Base-by-base conservation (phyloP, 148 eudicot genomes). In the Rhododendron ovatum region DNA sequence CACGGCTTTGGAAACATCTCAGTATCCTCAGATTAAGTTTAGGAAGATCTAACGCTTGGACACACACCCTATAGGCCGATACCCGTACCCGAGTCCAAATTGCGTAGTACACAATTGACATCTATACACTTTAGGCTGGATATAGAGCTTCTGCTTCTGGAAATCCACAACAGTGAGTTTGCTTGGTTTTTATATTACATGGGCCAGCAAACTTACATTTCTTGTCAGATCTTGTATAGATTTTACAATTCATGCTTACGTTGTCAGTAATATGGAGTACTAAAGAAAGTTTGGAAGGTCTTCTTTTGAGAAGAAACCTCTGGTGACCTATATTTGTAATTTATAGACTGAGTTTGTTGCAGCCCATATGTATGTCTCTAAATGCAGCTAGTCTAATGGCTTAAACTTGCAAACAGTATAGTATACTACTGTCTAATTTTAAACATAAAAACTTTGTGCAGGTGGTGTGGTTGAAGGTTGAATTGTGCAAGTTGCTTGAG, bases 391-490 rank as follows among this genome's bases (percentile, higher is more conserved):
- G 55, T 76, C 48, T 18, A 74, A 22, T 84, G 81, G 53, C 20
- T 76, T 75, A 50, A 33, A 53, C 53, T 53, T 76, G 73, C 51
- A 83, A 74, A 53, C 20, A 39, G n/a, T 73, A 26, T 45, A 13
- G 45, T 51, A 51, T 53, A 28, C 30, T 53, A 13, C n/a, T 35
- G 18, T 83, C 45, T 15, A 69, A 63, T 81, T 5, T 75, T 0
- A 33, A 30, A 50, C 13, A 83, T 41, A 53, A 37, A 39, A 67
- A 51, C 61, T 55, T 2, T 65, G 39, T 89, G 84, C 92, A 97
- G 99, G 96, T 93, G 74, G 91, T 88, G 63, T 95, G 95, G 93
- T 92, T 97, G 89, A 97, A 97, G 90, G 94, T 90, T 84, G 98
- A 94, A 87, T 83, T 95, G 61, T 95, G 95, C 95, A 97, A 93